A percentile compares a stretch with the other conserved stretches of the same genome.
phyloP scores from a whole-genome alignment of 176 grass and related monocot species.

The Oryza punctata region DNA sequence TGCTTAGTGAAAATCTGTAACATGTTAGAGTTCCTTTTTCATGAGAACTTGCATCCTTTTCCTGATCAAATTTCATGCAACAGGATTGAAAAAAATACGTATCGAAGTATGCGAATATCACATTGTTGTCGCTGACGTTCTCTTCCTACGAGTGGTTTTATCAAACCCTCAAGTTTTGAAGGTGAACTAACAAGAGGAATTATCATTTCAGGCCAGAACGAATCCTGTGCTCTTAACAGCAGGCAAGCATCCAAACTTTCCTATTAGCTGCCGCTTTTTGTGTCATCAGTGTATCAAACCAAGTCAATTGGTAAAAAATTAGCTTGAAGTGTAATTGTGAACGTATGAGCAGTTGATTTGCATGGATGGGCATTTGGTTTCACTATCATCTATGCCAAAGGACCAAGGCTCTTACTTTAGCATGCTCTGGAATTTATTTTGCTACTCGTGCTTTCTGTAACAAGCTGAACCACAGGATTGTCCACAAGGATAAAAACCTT shows the following conservation, averaged over 20 bases:
- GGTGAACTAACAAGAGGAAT: slow-evolving; percentile 7
- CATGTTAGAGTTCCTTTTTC: slow-evolving; percentile 20
- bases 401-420: slow-evolving; percentile 11
- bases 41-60: not conserved
- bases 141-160: not conserved
- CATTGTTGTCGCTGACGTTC: not conserved
- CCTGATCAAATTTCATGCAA: slow-evolving; percentile 1
- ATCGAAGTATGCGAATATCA: not conserved
- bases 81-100: slow-evolving; percentile 9
- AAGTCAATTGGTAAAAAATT: slow-evolving; percentile 26
- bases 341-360: not conserved
- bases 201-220: slow-evolving; percentile 2
- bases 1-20: not conserved
- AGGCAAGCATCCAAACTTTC: slow-evolving; percentile 24
- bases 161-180: slow-evolving; percentile 3
- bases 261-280: not conserved
- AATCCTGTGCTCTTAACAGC: not conserved
- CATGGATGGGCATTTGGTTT: slow-evolving; percentile 41
- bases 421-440: slow-evolving; percentile 29
- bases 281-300: not conserved
- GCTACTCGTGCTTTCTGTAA: slow-evolving; percentile 29
- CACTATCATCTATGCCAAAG: slow-evolving; percentile 10
- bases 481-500: slow-evolving; percentile 27
- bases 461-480: slow-evolving; percentile 27
- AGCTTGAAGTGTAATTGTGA: slow-evolving; percentile 25